These are phyloP conservation scores for Leptographium lundbergii DNA, from an alignment of 2,329 filamentous ascomycete species.

Conservation along the genomic window DNA sequence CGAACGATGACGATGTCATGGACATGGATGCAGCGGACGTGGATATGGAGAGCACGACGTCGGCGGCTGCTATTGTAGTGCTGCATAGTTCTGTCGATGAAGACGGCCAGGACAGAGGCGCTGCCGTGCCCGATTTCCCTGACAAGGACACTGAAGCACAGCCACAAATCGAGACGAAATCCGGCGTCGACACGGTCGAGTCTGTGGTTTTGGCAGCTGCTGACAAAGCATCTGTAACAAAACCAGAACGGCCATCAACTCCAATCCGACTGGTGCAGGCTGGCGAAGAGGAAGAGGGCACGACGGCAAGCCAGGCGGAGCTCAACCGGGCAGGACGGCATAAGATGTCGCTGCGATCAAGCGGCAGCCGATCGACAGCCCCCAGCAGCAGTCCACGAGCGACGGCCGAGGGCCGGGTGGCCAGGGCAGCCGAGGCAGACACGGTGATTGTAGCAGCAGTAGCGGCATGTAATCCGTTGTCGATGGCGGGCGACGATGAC, in stretches of 20 bases:
- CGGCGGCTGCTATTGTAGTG: background rate
- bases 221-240: background rate
- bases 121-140: background rate
- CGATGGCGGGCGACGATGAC: background rate
- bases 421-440: background rate
- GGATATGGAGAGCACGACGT: slow-evolving; percentile 8
- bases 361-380: background rate
- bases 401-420: too few species aligned
- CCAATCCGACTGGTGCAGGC: background rate
- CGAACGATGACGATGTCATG: slow-evolving; percentile 7
- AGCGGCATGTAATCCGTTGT: background rate
- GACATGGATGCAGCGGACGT: slow-evolving; percentile 9
- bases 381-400: too few species aligned
- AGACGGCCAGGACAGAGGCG: background rate
- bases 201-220: background rate
- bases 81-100: background rate
- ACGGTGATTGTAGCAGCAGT: background rate
- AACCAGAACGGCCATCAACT: background rate
- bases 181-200: background rate
- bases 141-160: background rate
- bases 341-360: slow-evolving; percentile 10
- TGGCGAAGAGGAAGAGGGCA: background rate
- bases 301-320: background rate
- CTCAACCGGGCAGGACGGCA: background rate
- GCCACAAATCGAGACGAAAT: background rate